Conservation (phyloP, 208 protist genomes). For the Crithidia bombi region DNA sequence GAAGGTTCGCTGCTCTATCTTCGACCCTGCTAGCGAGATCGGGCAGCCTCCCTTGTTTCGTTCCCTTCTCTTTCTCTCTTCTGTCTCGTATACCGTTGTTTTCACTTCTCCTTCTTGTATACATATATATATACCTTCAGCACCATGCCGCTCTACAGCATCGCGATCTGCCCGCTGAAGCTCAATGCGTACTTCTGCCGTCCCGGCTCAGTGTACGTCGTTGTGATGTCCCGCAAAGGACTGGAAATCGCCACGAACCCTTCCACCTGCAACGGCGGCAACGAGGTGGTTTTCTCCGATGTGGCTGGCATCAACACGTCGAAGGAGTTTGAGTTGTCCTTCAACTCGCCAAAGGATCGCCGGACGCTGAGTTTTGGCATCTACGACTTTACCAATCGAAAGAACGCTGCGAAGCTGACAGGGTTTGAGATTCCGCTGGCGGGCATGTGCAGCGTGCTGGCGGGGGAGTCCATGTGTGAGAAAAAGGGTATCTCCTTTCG, state of each 20-base stretch:
- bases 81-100: background rate
- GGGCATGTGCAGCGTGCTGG: conserved; percentile 89
- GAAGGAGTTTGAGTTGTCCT: conserved; percentile 68
- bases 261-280: conserved; percentile 51
- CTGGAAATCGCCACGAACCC: conserved; percentile 74
- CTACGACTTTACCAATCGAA: conserved; percentile 85
- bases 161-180: conserved; percentile 78
- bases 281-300: conserved; percentile 80
- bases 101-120: background rate
- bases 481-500: conserved; percentile 87
- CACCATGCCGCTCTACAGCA: conserved; percentile 75
- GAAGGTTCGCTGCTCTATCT: too few relatives aligned
- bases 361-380: conserved; percentile 77
- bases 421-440: conserved; percentile 88
- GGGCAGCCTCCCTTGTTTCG: background rate
- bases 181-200: conserved; percentile 80
- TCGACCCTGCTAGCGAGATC: too few relatives aligned
- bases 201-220: conserved; percentile 59
- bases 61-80: background rate
- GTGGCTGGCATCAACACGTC: conserved; percentile 46
- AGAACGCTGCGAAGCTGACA: conserved; percentile 74
- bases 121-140: too few relatives aligned
- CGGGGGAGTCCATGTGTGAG: conserved; percentile 85
- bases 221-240: conserved; percentile 78
- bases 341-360: conserved; percentile 83